Base-by-base conservation (phyloP, 805 yeast genomes). In the Monosporozyma siamensis region DNA sequence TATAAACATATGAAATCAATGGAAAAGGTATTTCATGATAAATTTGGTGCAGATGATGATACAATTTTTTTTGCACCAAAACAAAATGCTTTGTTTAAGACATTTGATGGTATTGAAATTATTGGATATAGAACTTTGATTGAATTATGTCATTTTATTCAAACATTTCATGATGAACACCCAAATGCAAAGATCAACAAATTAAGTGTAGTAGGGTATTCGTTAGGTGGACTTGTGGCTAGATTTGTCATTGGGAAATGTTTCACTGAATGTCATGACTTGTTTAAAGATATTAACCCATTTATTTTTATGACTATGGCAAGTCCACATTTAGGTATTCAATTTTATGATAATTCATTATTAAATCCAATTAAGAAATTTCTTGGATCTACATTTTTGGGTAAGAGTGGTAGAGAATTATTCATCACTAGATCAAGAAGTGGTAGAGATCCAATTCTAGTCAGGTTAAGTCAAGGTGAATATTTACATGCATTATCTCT, bases 201-300 rank as follows among this genome's bases (percentile, higher is more conserved):
- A 50, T 73, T 90, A 39, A 83, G 94, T 47, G 68, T 90, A 34
- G 71, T 85, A 3, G 96, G 97, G 0, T 90, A 89, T 59, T 85
- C 95, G 0, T 65, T 90, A 45, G 97, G 97, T 18, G 97, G 97
- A 0, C 63, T 89, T 27, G 77, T 90, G 25, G 70, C 88, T 0
- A 68, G 97, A 40, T 88, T 85, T 58, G 80, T 87, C 21, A 70
- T 88, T 38, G 97, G 97, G 2, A 69, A 82, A 37, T 50, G 60
- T 53, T 54, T 66, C 78, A 48, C 73, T 59, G 61, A 80, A 68
- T 47, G 72, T 66, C 51, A 69, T 65, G 46, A 68, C 69, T 1
- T 74, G 71, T 56, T 85, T 79, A 51, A 73, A 72, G 53, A 54
- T 1, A 70, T 85, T 17, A 69, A 71, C 44, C 95, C 96, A 0